Percentiles rank a stretch among this genome's conserved stretches.
Evolutionary conservation across 768 basidiomycete genomes (phyloP).

Genomic region (Gymnopilus junonius): DNA sequence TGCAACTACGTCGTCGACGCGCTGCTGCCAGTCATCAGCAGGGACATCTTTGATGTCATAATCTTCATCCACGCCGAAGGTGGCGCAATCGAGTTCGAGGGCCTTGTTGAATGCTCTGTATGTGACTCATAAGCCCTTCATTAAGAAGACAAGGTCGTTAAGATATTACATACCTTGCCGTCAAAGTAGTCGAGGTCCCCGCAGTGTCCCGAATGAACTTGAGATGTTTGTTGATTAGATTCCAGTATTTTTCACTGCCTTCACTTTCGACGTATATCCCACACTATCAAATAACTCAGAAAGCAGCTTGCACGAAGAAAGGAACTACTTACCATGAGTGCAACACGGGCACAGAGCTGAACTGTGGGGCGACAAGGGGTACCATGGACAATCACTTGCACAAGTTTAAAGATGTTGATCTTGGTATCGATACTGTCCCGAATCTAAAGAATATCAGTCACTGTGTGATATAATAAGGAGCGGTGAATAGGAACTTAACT

Average conservation of each 20-base stretch:
- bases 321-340: conserved; percentile 16
- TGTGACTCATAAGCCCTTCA: neutral
- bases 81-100: conserved; percentile 4
- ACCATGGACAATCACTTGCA: conserved; percentile 9
- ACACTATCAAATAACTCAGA: conserved; percentile 4
- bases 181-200: neutral
- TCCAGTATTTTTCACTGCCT: conserved; percentile 16
- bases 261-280: conserved; percentile 10
- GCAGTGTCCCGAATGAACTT: conserved; percentile 10
- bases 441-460: conserved; percentile 4
- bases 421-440: conserved; percentile 5
- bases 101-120: conserved; percentile 8
- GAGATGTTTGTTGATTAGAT: conserved; percentile 12
- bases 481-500: neutral
- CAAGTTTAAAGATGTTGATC: conserved; percentile 11
- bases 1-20: conserved; percentile 12
- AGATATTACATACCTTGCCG: neutral
- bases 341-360: conserved; percentile 17
- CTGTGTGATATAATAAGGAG: neutral
- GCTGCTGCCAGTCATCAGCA: conserved; percentile 14
- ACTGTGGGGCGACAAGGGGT: conserved; percentile 15
- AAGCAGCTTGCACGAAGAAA: conserved; percentile 11
- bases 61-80: conserved; percentile 8
- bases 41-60: conserved; percentile 10
- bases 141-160: neutral